Evolutionary conservation across 139 green algal genomes (phyloP), one percentile per base, ranked within the genome.

Genomic region (Tetratostichococcus sp.): DNA sequence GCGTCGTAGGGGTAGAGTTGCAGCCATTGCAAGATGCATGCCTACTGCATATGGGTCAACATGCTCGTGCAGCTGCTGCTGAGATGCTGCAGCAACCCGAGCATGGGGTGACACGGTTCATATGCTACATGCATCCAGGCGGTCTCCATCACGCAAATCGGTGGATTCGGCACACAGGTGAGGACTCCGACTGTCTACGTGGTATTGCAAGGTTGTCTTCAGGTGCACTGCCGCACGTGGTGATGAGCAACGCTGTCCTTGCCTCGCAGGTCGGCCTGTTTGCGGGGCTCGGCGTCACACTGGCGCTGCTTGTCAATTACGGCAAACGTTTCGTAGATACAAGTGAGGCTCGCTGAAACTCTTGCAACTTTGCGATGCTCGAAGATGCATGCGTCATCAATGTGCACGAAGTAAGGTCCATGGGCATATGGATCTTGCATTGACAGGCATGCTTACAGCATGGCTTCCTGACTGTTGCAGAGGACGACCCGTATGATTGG

Each of bases 401-500:
- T n/a, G n/a, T n/a, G n/a, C n/a, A n/a, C n/a, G n/a, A n/a, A n/a
- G n/a, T n/a, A n/a, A n/a, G n/a, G n/a, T n/a, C n/a, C n/a, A n/a
- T n/a, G n/a, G n/a, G n/a, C n/a, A n/a, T n/a, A n/a, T n/a, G n/a
- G n/a, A n/a, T n/a, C n/a, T n/a, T n/a, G n/a, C n/a, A n/a, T n/a
- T n/a, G n/a, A n/a, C n/a, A n/a, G n/a, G n/a, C n/a, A n/a, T n/a
- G n/a, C n/a, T n/a, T n/a, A n/a, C n/a, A n/a, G n/a, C n/a, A n/a
- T n/a, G n/a, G n/a, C 2, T 39, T 28, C 21, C 25, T 71, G 30
- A 34, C 1, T 75, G 62, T 21, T 65, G 30, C 67, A 79, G 78
- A 82, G 67, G 70, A 80, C 30, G 80, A 89, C 58, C 72, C 80
- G 16, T 28, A 75, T 0, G 85, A 91, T 70, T 93, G 87, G 87